Evolutionary conservation across 2,329 filamentous ascomycete genomes (phyloP).

Genomic region (Paraconiothyrium sp.): DNA sequence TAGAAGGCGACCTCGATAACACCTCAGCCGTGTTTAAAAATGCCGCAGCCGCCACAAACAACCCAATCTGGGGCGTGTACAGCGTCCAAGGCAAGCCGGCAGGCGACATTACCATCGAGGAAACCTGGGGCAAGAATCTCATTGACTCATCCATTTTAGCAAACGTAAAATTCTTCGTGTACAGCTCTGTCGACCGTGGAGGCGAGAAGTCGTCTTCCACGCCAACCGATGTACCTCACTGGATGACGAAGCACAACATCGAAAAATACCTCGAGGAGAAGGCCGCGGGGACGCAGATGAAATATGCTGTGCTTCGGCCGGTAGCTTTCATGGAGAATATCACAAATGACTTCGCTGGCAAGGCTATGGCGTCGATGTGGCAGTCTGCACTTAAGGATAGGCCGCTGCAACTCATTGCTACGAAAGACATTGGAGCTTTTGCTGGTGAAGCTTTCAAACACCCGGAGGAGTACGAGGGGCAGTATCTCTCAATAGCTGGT

Average conservation of each 20-base stretch:
- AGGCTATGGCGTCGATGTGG: constrained; percentile 28
- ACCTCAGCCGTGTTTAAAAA: constrained; percentile 58
- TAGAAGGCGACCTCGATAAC: constrained; percentile 64
- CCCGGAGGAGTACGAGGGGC: constrained; percentile 53
- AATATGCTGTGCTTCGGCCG: constrained; percentile 67
- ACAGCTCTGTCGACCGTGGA: constrained; percentile 48
- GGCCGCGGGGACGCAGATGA: constrained; percentile 55
- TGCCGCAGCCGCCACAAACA: constrained; percentile 42
- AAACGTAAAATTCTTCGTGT: constrained; percentile 48
- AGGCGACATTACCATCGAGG: constrained; percentile 36
- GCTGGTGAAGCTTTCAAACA: constrained; percentile 58
- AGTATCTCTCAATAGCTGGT: constrained; percentile 57
- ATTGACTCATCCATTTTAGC: constrained; percentile 41
- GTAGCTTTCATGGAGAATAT: constrained; percentile 68
- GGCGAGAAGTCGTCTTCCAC: constrained; percentile 55
- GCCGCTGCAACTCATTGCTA: constrained; percentile 45
- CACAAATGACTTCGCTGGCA: constrained; percentile 45
- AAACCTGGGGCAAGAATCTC: constrained; percentile 45
- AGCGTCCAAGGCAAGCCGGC: constrained; percentile 46
- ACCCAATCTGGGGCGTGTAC: constrained; percentile 40
- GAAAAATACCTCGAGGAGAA: constrained; percentile 64
- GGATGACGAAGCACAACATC: constrained; percentile 66
- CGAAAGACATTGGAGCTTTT: constrained; percentile 59
- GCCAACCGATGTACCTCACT: constrained; percentile 67
- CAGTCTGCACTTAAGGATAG: constrained; percentile 25